Evolutionary conservation across 305 asterid species (phyloP), one percentile per base, ranked within the genome.

Genomic region (Fraxinus sp.): DNA sequence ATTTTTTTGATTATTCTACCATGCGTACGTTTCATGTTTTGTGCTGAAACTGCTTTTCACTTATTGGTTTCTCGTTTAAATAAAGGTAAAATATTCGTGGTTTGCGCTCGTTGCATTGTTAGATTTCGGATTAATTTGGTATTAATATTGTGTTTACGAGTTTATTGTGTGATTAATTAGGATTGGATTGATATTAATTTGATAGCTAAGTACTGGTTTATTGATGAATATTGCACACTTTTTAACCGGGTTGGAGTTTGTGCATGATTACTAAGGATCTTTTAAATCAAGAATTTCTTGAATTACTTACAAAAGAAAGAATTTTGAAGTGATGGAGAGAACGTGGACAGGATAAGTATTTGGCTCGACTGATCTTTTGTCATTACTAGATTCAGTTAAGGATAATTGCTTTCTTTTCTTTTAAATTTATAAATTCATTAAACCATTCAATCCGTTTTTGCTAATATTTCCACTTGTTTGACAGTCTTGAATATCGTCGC

Each of bases 11-110:
- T 28, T 30, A 0, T 11, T 70, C 49, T 64, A 52, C 78, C 16
- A 33, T 72, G 26, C 46, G 11, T 32, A 33, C 49, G 46, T 72
- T 33, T 33, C 46, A 16, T 72, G 77, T 72, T 72, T 33, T n/a
- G 79, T 83, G 84, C 81, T 75, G 68, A 62, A 18, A 71, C 81
- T 80, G 78, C 33, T 26, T 57, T 57, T 57, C 68, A 57, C 13
- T 57, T 57, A 57, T 18, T 57, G 28, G 28, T 57, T 57, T 18
- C 68, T 57, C 68, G 11, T 57, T 57, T 57, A 18, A 82, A 80
- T 55, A 33, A 35, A 41, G 83, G 87, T 62, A 79, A 79, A 16
- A 68, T 78, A 8, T 62, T 20, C 30, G 2, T 80, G 33, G 72
- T 71, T 55, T 79, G 80, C 79, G 32, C 24, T 18, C 28, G 18